Conservation (phyloP, 371 early-diverging fungal genomes). For the Circinella minor region DNA sequence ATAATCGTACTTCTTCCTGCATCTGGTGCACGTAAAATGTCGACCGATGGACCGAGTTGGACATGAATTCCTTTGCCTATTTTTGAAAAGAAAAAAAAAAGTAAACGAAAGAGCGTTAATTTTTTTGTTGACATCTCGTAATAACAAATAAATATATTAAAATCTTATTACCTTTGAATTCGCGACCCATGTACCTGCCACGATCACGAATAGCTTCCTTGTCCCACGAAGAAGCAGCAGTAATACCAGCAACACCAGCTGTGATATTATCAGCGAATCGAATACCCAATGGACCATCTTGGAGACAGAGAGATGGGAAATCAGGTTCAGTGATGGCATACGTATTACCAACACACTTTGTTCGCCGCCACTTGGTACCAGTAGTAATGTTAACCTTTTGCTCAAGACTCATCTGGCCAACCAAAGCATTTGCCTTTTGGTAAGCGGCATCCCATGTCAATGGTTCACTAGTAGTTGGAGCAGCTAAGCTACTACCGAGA, state of each 20-base stretch:
- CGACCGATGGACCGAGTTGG: constrained; percentile 27
- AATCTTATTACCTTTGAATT: constrained; percentile 50
- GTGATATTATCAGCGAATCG: constrained; percentile 43
- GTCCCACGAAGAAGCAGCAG: constrained; percentile 61
- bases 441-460: constrained; percentile 48
- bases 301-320: constrained; percentile 64
- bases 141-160: background rate
- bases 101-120: no score
- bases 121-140: background rate
- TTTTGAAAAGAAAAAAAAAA: no score
- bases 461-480: constrained; percentile 2
- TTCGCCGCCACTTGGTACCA: constrained; percentile 51
- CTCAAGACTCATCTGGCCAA: constrained; percentile 38
- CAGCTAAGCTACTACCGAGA: background rate
- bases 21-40: constrained; percentile 39
- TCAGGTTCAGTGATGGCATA: constrained; percentile 37
- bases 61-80: constrained; percentile 46
- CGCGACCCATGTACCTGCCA: constrained; percentile 56
- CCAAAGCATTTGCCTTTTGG: constrained; percentile 32
- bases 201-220: constrained; percentile 45
- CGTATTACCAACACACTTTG: constrained; percentile 59
- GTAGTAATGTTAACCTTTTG: constrained; percentile 55
- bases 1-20: constrained; percentile 38
- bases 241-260: constrained; percentile 60
- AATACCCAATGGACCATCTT: constrained; percentile 56